Conservation (phyloP, 768 basidiomycete species). For the Phanerochaete carnosa region DNA sequence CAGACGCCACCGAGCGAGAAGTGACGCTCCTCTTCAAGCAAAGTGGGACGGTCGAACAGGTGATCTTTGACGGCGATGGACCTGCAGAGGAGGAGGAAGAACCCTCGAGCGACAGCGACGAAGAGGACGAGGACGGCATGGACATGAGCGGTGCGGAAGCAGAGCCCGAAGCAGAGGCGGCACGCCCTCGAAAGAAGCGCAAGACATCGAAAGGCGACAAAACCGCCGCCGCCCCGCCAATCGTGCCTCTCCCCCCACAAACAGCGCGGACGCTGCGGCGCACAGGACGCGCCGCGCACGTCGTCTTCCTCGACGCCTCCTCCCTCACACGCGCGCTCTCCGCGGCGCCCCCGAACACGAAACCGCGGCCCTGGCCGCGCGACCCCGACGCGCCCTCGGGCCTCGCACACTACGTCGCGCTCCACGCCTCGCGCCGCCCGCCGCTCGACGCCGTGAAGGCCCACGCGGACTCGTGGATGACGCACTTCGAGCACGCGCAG, state of each 20-base stretch:
- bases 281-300: constrained; percentile 68
- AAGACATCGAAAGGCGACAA: constrained; percentile 23
- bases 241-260: constrained; percentile 57
- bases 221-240: constrained; percentile 37
- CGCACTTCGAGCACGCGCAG: constrained; percentile 69
- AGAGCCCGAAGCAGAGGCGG: constrained; percentile 27
- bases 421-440: constrained; percentile 69
- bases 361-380: constrained; percentile 61
- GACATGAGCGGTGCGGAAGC: constrained; percentile 29
- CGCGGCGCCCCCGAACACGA: constrained; percentile 36
- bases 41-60: constrained; percentile 74
- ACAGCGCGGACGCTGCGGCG: constrained; percentile 54
- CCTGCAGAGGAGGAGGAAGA: constrained; percentile 42
- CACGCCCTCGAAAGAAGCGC: constrained; percentile 30
- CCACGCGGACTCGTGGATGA: constrained; percentile 81
- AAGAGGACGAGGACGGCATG: constrained; percentile 31
- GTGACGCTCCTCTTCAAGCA: constrained; percentile 72
- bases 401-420: constrained; percentile 64
- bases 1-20: constrained; percentile 83
- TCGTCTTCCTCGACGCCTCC: constrained; percentile 68
- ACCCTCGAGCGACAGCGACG: constrained; percentile 10
- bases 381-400: constrained; percentile 61
- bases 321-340: constrained; percentile 64
- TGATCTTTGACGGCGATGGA: constrained; percentile 58
- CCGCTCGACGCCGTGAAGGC: constrained; percentile 67